A percentile compares a stretch with the other conserved stretches of the same genome.
These are phyloP conservation scores for Panicum miliaceum DNA, from an alignment of 176 grass and related monocot genomes.

Conservation along the genomic window DNA sequence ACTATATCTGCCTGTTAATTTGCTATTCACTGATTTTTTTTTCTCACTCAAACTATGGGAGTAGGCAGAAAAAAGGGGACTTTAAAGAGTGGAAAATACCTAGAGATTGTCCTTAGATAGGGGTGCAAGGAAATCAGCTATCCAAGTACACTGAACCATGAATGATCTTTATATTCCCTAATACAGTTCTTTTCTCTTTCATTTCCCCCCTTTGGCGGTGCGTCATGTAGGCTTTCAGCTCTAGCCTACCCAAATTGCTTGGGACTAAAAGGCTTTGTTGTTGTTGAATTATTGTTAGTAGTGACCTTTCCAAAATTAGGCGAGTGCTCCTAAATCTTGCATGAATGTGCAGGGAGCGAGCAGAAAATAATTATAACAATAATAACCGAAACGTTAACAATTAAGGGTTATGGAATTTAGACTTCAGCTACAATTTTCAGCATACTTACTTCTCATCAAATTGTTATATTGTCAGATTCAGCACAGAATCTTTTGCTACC, in stretches of 20 bases:
- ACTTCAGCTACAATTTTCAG: slow-evolving; percentile 33
- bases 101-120: background rate
- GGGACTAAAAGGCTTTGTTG: background rate
- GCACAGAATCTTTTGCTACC: slow-evolving; percentile 18
- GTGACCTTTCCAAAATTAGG: slow-evolving; percentile 6
- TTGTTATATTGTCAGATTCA: slow-evolving; percentile 20
- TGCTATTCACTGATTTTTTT: background rate
- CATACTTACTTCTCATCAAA: slow-evolving; percentile 30
- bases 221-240: background rate
- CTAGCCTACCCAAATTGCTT: background rate
- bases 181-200: background rate
- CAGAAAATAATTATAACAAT: background rate
- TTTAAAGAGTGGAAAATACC: background rate
- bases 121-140: background rate
- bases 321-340: background rate
- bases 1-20: background rate
- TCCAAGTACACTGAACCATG: background rate
- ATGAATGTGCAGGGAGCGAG: slow-evolving; percentile 1
- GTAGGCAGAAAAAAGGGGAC: background rate
- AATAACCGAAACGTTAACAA: background rate
- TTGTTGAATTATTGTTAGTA: background rate
- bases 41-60: background rate
- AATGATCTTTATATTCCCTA: background rate
- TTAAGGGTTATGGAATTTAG: background rate
- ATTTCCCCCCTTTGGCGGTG: background rate